Percentiles rank a stretch among this genome's conserved stretches.
These are phyloP conservation scores for Posidonia australis DNA, from an alignment of 106 monocot species.

Conservation along the genomic window DNA sequence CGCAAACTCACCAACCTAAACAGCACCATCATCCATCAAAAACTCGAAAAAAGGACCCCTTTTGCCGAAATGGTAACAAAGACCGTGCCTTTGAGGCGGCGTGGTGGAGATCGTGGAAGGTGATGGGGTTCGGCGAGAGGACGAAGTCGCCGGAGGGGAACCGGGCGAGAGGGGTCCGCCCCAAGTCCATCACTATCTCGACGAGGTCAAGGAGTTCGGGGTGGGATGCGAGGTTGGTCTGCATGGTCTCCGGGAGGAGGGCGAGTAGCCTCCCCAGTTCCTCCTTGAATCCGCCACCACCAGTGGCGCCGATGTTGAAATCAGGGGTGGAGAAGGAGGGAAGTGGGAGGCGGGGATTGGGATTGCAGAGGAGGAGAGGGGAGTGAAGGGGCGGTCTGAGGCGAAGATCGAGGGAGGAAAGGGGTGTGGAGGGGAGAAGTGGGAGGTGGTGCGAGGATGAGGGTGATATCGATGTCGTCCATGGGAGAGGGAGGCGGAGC, in stretches of 20 bases:
- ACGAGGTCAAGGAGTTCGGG: conserved; percentile 44
- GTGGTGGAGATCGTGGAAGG: conserved; percentile 38
- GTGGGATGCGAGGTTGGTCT: conserved; percentile 28
- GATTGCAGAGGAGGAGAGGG: background rate
- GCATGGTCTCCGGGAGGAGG: conserved; percentile 60
- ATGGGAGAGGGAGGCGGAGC: background rate
- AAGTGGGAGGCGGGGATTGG: background rate
- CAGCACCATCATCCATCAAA: background rate
- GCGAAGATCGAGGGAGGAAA: background rate
- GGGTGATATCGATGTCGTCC: background rate
- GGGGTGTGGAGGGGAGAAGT: no score
- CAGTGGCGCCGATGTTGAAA: background rate
- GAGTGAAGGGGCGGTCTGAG: background rate
- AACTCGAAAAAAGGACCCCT: background rate
- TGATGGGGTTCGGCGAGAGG: conserved; percentile 60
- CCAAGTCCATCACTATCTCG: conserved; percentile 93
- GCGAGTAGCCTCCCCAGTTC: conserved; percentile 53
- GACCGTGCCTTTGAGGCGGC: conserved; percentile 42
- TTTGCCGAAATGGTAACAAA: background rate
- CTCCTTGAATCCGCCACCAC: conserved; percentile 18
- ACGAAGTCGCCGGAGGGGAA: conserved; percentile 90
- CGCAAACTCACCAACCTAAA: conserved; percentile 63
- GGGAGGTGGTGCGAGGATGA: background rate
- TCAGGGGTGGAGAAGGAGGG: background rate
- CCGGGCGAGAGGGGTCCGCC: conserved; percentile 64